phyloP scores from a whole-genome alignment of 139 green algal genomes.

The Chara braunii region DNA sequence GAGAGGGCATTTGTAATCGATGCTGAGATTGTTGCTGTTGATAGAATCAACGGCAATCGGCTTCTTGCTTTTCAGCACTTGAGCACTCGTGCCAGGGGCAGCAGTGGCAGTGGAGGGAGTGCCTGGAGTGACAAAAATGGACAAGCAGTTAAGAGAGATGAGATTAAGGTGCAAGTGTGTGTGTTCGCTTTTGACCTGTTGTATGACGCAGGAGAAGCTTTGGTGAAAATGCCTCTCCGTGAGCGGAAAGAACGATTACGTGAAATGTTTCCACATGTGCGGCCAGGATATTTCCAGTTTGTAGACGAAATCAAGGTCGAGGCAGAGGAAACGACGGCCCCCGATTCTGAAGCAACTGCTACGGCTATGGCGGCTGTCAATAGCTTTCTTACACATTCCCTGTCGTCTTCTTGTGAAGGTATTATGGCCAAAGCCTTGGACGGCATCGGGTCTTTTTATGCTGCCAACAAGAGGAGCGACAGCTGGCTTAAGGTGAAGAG shows the following conservation, averaged over 20 bases:
- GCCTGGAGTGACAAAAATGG: no score
- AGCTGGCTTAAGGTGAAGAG: constrained; percentile 46
- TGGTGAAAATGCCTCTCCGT: constrained; percentile 52
- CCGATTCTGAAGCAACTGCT: not conserved
- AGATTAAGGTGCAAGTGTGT: constrained; percentile 51
- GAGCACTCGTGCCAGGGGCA: constrained; percentile 52
- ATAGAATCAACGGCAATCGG: constrained; percentile 37
- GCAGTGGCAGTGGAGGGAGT: constrained; percentile 16
- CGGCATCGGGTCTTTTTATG: constrained; percentile 12
- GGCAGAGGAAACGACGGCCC: not conserved
- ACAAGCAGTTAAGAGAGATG: constrained; percentile 14
- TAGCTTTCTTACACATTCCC: not conserved
- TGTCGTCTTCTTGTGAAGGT: constrained; percentile 14
- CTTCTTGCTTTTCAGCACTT: constrained; percentile 81
- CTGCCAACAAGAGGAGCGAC: constrained; percentile 9
- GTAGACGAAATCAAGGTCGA: not conserved
- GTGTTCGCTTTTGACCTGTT: constrained; percentile 85
- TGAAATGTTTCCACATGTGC: not conserved
- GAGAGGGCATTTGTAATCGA: no score
- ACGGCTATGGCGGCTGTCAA: no score
- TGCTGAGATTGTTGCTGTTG: constrained; percentile 78
- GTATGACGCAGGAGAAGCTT: constrained; percentile 49
- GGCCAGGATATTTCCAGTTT: constrained; percentile 4
- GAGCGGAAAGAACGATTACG: constrained; percentile 43
- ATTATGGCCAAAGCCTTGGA: constrained; percentile 30